These are phyloP conservation scores for Helenozyma baotianmanensis DNA, from an alignment of 805 yeast species.

Conservation along the genomic window DNA sequence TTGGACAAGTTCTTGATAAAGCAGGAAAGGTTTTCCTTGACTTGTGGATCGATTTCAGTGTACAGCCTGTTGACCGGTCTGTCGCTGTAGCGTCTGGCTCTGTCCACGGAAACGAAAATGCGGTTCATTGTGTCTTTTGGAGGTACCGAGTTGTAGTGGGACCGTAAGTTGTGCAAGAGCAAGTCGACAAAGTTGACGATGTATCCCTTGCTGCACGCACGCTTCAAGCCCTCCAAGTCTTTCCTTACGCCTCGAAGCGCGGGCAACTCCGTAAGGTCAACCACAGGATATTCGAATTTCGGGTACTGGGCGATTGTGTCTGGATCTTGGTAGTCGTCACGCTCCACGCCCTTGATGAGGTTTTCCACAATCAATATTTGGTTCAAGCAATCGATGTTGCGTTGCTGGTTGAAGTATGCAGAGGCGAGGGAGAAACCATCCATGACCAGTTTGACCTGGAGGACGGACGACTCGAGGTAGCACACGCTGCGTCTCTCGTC, in stretches of 20 bases:
- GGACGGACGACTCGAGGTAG: slow-evolving; percentile 55
- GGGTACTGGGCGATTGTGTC: slow-evolving; percentile 18
- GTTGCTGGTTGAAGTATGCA: slow-evolving; percentile 37
- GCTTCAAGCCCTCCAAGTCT: slow-evolving; percentile 49
- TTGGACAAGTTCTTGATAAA: slow-evolving; percentile 54
- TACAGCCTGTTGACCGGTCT: slow-evolving; percentile 31
- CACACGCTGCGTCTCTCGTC: slow-evolving; percentile 56
- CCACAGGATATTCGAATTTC: slow-evolving; percentile 26
- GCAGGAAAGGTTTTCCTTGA: slow-evolving; percentile 41
- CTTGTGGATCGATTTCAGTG: slow-evolving; percentile 31
- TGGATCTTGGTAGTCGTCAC: slow-evolving; percentile 13
- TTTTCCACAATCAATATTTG: slow-evolving; percentile 53
- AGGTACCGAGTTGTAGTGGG: slow-evolving; percentile 50
- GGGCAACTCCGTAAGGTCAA: slow-evolving; percentile 41
- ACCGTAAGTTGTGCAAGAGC: slow-evolving; percentile 57
- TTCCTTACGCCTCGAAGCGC: slow-evolving; percentile 50
- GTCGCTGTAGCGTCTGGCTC: slow-evolving; percentile 18
- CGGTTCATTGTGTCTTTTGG: slow-evolving; percentile 48
- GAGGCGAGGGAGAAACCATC: slow-evolving; percentile 40
- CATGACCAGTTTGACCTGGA: slow-evolving; percentile 44
- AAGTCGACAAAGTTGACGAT: slow-evolving; percentile 51
- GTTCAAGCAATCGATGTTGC: slow-evolving; percentile 53
- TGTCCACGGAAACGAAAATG: slow-evolving; percentile 28
- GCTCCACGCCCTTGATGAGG: slow-evolving; percentile 47
- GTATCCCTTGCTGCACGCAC: slow-evolving; percentile 68